phyloP scores from a whole-genome alignment of 1,284 basidiomycete genomes.

The Rhodofomes roseus region DNA sequence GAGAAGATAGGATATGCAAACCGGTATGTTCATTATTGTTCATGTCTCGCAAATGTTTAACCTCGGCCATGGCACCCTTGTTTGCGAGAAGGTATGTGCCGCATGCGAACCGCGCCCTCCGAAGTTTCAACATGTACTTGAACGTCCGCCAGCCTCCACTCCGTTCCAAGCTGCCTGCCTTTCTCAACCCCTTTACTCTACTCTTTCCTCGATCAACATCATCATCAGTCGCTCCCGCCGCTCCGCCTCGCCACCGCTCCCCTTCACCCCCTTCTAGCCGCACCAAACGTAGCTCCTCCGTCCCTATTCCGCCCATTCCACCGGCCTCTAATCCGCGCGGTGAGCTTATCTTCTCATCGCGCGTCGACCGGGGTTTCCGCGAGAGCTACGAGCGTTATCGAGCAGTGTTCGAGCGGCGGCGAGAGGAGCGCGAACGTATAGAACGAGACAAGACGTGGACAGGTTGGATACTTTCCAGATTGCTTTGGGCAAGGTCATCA shows the following conservation, averaged over 20 bases:
- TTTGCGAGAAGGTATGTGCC: conserved; percentile 78
- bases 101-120: conserved; percentile 89
- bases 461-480: conserved; percentile 37
- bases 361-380: conserved; percentile 79
- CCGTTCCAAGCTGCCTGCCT: conserved; percentile 45
- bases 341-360: conserved; percentile 92
- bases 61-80: conserved; percentile 1
- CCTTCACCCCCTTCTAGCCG: conserved; percentile 39
- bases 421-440: conserved; percentile 61
- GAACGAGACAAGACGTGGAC: conserved; percentile 39
- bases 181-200: conserved; percentile 62
- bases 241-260: conserved; percentile 30
- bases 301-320: conserved; percentile 79
- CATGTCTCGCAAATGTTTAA: conserved; percentile 1
- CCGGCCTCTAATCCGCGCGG: conserved; percentile 89
- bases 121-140: conserved; percentile 95
- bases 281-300: conserved; percentile 30
- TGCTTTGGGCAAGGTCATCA: conserved; percentile 31
- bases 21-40: conserved; percentile 41
- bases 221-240: conserved; percentile 24
- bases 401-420: conserved; percentile 81
- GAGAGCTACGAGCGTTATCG: conserved; percentile 94
- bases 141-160: conserved; percentile 84
- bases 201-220: conserved; percentile 51
- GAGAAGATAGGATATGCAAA: conserved; percentile 97